Percentiles rank a stretch among this genome's conserved stretches.
Evolutionary conservation across 2,329 filamentous ascomycete species (phyloP).

Genomic region (Akanthomyces lecanii): DNA sequence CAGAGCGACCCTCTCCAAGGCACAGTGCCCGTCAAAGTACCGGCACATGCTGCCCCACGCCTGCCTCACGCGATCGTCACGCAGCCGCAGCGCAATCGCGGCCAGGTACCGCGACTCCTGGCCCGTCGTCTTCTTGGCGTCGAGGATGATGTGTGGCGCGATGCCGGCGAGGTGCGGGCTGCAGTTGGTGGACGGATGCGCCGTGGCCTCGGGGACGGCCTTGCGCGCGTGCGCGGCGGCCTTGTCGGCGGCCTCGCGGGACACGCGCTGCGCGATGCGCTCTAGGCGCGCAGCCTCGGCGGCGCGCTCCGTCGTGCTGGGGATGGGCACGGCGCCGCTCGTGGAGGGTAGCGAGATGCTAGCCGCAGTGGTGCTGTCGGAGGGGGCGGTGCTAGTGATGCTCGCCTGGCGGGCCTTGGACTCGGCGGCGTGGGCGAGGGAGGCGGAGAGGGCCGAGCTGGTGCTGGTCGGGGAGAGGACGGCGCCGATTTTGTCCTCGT

Average conservation of each 20-base stretch:
- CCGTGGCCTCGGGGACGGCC: conserved; percentile 43
- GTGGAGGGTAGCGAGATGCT: conserved; percentile 19
- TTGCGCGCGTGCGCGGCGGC: conserved; percentile 53
- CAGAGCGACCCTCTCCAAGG: conserved; percentile 82
- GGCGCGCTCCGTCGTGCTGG: conserved; percentile 49
- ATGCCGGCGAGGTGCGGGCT: conserved; percentile 54
- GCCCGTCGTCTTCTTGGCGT: conserved; percentile 73
- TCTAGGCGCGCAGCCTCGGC: conserved; percentile 59
- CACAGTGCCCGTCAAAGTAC: conserved; percentile 82
- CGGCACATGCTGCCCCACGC: conserved; percentile 72
- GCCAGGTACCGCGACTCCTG: conserved; percentile 69
- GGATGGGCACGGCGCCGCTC: conserved; percentile 24
- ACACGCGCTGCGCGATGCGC: conserved; percentile 52
- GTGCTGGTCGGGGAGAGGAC: conserved; percentile 14
- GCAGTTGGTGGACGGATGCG: conserved; percentile 53
- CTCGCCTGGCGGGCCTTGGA: conserved; percentile 21
- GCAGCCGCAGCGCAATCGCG: conserved; percentile 53
- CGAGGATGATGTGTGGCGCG: conserved; percentile 65
- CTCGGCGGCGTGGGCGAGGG: conserved; percentile 12
- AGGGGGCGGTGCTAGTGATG: conserved; percentile 20
- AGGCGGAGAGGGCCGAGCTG: conserved; percentile 17
- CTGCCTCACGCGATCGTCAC: conserved; percentile 54
- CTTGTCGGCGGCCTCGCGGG: conserved; percentile 52
- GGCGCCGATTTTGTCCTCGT: conserved; percentile 12
- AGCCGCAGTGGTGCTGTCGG: background rate